Conservation (phyloP, 139 green algal species). For the Dunaliella primolecta region DNA sequence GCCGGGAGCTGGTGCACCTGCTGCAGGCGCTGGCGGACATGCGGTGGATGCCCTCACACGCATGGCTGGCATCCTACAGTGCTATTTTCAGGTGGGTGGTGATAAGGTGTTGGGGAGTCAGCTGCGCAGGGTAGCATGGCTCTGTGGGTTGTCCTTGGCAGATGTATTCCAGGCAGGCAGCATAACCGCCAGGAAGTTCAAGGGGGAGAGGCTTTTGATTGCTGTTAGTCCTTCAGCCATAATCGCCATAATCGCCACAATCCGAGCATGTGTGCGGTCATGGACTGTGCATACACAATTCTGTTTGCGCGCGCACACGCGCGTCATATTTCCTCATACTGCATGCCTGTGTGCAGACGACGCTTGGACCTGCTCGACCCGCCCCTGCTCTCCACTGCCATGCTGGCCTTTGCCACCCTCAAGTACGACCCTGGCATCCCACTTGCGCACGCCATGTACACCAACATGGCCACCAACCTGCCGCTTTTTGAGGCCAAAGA, state of each 20-base stretch:
- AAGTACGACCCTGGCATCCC: conserved; percentile 22
- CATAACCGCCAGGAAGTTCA: too few species aligned
- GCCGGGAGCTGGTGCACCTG: conserved; percentile 31
- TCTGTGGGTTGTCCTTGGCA: background rate
- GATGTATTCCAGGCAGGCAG: too few species aligned
- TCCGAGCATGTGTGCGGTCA: too few species aligned
- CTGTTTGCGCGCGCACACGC: too few species aligned
- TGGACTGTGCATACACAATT: too few species aligned
- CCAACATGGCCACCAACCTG: conserved; percentile 31
- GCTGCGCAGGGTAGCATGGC: conserved; percentile 3
- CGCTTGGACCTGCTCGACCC: conserved; percentile 9
- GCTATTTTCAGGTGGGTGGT: conserved; percentile 13
- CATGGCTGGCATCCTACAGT: conserved; percentile 18
- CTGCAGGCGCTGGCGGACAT: conserved; percentile 27
- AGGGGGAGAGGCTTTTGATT: too few species aligned
- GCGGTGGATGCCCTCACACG: conserved; percentile 16
- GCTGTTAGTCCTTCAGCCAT: too few species aligned
- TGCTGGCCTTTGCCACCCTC: conserved; percentile 31
- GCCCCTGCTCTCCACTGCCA: conserved; percentile 23
- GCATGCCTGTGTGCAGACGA: too few species aligned
- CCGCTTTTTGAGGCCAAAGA: conserved; percentile 40
- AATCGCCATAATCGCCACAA: too few species aligned
- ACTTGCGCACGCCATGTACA: conserved; percentile 26
- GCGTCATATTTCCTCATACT: too few species aligned
- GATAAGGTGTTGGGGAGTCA: too few species aligned